These are phyloP conservation scores for Scenedesmus sp. DNA, from an alignment of 163 green algal species.

Conservation along the genomic window DNA sequence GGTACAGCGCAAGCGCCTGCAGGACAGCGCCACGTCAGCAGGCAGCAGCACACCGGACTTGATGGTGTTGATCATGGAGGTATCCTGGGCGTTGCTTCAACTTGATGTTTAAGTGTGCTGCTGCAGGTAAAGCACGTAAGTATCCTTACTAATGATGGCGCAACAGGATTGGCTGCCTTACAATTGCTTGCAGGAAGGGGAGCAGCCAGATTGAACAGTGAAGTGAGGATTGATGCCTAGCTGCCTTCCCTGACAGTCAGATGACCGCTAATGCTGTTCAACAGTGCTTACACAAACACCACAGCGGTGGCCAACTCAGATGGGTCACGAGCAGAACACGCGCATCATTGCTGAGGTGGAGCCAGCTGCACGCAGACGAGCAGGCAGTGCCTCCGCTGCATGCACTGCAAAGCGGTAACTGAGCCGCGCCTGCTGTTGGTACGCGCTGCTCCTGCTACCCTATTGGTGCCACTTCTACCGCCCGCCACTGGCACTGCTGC, in stretches of 20 bases:
- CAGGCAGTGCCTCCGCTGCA: no score
- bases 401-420: no score
- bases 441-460: background rate
- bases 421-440: background rate
- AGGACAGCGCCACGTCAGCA: background rate
- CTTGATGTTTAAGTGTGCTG: background rate
- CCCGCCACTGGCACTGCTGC: background rate
- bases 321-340: background rate
- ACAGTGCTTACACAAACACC: background rate
- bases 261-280: background rate
- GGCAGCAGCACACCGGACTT: background rate
- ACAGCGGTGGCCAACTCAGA: background rate
- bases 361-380: background rate
- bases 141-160: no score
- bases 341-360: background rate
- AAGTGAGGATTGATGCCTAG: no score
- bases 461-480: background rate
- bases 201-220: no score
- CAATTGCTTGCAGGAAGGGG: background rate
- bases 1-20: constrained; percentile 81
- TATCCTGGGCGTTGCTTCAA: no score
- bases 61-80: no score
- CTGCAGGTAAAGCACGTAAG: no score
- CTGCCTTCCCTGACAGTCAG: background rate
- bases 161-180: background rate